phyloP scores from a whole-genome alignment of 495 filamentous ascomycete genomes.

The Neurospora pannonica region DNA sequence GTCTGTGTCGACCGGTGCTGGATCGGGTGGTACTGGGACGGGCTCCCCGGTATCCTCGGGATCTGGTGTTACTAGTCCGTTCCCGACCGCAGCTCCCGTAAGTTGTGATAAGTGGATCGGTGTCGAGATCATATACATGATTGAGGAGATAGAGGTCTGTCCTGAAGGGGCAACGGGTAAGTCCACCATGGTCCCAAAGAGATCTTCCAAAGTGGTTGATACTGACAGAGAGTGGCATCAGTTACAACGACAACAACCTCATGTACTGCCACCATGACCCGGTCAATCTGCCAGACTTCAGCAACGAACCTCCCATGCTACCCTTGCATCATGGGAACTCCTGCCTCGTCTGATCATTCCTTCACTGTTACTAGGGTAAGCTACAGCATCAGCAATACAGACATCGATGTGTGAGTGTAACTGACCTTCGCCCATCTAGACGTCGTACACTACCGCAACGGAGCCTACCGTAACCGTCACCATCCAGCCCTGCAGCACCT shows the following conservation, averaged over 20 bases:
- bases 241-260: constrained; percentile 16
- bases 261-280: constrained; percentile 19
- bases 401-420: background rate
- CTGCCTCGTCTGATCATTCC: constrained; percentile 11
- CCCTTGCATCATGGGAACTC: constrained; percentile 21
- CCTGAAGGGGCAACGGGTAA: constrained; percentile 20
- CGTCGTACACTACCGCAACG: constrained; percentile 13
- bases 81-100: constrained; percentile 3
- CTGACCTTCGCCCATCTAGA: constrained; percentile 5
- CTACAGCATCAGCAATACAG: background rate
- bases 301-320: constrained; percentile 28
- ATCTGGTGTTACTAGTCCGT: background rate
- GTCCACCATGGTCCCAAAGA: background rate
- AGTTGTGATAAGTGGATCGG: constrained; percentile 25
- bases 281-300: constrained; percentile 31
- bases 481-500: constrained; percentile 19
- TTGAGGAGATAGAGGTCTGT: constrained; percentile 24
- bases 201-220: background rate
- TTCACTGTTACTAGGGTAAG: constrained; percentile 27
- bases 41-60: background rate
- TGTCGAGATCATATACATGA: constrained; percentile 27
- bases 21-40: background rate
- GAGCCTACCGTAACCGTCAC: constrained; percentile 20
- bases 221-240: constrained; percentile 1
- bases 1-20: background rate